Conservation (phyloP, 305 asterid genomes). For the Euphrasia arctica region DNA sequence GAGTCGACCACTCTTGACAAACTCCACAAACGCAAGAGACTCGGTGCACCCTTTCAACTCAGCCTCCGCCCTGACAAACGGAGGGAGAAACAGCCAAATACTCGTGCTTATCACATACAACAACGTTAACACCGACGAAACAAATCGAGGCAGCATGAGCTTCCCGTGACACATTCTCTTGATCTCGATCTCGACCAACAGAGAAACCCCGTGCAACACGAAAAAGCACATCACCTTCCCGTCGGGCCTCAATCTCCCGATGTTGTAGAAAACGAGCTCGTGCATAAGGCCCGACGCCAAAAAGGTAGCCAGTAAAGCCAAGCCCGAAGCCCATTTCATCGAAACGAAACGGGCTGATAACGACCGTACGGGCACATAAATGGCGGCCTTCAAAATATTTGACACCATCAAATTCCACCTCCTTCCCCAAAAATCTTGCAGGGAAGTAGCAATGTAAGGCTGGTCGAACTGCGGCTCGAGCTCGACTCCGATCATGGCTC, state of each 20-base stretch:
- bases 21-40: slow-evolving; percentile 39
- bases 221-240: slow-evolving; percentile 44
- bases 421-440: slow-evolving; percentile 60
- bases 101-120: slow-evolving; percentile 37
- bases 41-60: slow-evolving; percentile 51
- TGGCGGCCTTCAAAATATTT: slow-evolving; percentile 37
- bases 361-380: slow-evolving; percentile 30
- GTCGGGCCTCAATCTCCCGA: slow-evolving; percentile 42
- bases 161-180: slow-evolving; percentile 29
- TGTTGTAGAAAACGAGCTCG: slow-evolving; percentile 48
- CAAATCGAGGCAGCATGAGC: slow-evolving; percentile 28
- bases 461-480: slow-evolving; percentile 44
- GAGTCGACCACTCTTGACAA: slow-evolving; percentile 27
- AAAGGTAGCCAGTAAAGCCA: slow-evolving; percentile 44
- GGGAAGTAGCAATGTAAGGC: slow-evolving; percentile 45
- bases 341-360: slow-evolving; percentile 15
- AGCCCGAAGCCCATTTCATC: slow-evolving; percentile 31
- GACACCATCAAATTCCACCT: slow-evolving; percentile 59
- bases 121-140: slow-evolving; percentile 34
- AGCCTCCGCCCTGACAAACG: slow-evolving; percentile 35
- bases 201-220: slow-evolving; percentile 40
- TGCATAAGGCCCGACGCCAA: slow-evolving; percentile 64
- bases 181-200: slow-evolving; percentile 29
- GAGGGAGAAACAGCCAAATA: slow-evolving; percentile 61
- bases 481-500: slow-evolving; percentile 28